Conservation (phyloP, 495 filamentous ascomycete genomes). For the Cudoniella acicularis region DNA sequence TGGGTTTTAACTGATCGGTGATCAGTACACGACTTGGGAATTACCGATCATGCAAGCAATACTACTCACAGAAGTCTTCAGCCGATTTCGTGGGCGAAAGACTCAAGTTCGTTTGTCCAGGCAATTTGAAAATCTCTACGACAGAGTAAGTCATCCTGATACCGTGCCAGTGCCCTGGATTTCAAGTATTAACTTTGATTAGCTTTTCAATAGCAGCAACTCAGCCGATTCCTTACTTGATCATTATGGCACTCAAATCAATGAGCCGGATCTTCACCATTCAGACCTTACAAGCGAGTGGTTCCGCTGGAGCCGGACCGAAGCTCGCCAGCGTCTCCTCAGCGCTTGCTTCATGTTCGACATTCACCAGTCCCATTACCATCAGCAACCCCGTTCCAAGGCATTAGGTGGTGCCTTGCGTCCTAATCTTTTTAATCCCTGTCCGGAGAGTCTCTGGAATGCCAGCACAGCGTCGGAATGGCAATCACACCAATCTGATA, state of each 20-base stretch:
- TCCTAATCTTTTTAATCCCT: conserved; percentile 13
- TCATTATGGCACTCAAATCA: conserved; percentile 3
- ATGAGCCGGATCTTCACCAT: not conserved
- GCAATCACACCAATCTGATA: conserved; percentile 2
- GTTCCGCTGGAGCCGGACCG: conserved; percentile 43
- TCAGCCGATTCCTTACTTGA: conserved; percentile 11
- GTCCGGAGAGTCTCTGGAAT: conserved; percentile 22
- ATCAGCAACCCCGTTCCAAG: conserved; percentile 38
- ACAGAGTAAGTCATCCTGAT: conserved; percentile 42
- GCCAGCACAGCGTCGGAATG: conserved; percentile 22
- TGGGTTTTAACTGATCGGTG: conserved; percentile 2
- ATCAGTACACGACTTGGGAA: conserved; percentile 24
- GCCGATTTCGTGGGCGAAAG: conserved; percentile 48
- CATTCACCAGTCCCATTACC: conserved; percentile 45
- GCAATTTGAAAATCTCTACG: conserved; percentile 47
- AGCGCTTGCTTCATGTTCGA: conserved; percentile 48
- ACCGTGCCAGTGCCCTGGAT: conserved; percentile 19
- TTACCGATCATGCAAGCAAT: conserved; percentile 51
- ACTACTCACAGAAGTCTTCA: conserved; percentile 51
- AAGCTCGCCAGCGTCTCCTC: conserved; percentile 46
- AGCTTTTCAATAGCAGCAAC: conserved; percentile 10
- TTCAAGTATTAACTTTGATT: conserved; percentile 3
- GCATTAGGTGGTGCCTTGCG: not conserved
- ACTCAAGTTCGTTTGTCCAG: conserved; percentile 38
- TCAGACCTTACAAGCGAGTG: conserved; percentile 26